phyloP scores from a whole-genome alignment of 2,329 filamentous ascomycete genomes.

The Fusarium luffae region DNA sequence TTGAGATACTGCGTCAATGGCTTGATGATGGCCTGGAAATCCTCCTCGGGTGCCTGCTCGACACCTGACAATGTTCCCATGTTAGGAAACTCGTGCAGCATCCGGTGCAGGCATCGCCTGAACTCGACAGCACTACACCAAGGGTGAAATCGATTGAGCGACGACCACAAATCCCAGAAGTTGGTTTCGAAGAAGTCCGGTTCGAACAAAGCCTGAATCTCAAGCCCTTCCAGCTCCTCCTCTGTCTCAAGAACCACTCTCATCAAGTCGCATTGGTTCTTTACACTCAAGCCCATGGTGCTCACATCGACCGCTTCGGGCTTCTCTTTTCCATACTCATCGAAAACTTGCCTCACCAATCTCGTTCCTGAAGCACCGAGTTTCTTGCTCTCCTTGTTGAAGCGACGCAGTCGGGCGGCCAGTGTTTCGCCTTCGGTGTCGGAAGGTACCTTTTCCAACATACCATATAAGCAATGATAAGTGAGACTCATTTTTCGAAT shows the following conservation, averaged over 20 bases:
- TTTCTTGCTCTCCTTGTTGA: conserved; percentile 41
- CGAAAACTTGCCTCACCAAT: conserved; percentile 38
- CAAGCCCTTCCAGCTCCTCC: conserved; percentile 41
- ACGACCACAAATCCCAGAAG: conserved; percentile 46
- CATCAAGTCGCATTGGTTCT: conserved; percentile 46
- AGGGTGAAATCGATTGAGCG: conserved; percentile 45
- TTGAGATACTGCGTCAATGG: conserved; percentile 44
- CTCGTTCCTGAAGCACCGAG: conserved; percentile 42
- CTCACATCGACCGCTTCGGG: conserved; percentile 43
- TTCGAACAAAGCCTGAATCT: conserved; percentile 44
- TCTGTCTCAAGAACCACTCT: conserved; percentile 44
- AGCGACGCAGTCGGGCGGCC: conserved; percentile 40
- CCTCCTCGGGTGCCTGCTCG: conserved; percentile 43
- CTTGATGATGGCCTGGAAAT: conserved; percentile 45
- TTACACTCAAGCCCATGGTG: conserved; percentile 45
- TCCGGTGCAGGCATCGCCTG: conserved; percentile 41
- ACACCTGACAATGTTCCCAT: conserved; percentile 43
- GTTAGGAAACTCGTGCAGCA: conserved; percentile 45
- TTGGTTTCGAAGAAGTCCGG: conserved; percentile 46
- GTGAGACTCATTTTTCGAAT: conserved; percentile 45
- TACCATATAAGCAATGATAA: conserved; percentile 42
- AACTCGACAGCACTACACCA: conserved; percentile 47
- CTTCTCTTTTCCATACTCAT: conserved; percentile 28
- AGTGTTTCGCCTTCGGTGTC: conserved; percentile 38
- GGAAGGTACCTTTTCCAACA: conserved; percentile 42